phyloP scores from a whole-genome alignment of 1,284 basidiomycete species.

The Naganishia cerealis region DNA sequence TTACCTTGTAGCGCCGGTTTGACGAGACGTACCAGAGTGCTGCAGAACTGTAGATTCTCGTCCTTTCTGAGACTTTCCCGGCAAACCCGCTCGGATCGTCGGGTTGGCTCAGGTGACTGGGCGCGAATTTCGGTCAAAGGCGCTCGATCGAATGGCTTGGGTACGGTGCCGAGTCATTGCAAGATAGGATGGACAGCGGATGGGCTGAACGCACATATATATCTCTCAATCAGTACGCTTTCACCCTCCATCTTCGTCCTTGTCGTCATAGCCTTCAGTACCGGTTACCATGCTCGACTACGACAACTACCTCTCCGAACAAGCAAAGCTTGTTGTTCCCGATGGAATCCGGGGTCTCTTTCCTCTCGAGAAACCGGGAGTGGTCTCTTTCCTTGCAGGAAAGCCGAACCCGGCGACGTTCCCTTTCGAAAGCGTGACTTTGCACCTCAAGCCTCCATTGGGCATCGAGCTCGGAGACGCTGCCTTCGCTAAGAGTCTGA shows the following conservation, averaged over 20 bases:
- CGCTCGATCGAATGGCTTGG: not conserved
- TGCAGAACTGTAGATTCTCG: no score
- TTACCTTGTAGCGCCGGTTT: no score
- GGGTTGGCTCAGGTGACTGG: constrained; percentile 1
- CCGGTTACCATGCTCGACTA: constrained; percentile 28
- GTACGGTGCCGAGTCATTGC: not conserved
- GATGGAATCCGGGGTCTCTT: constrained; percentile 62
- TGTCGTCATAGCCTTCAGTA: not conserved
- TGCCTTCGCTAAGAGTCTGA: constrained; percentile 8
- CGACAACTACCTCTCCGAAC: constrained; percentile 39
- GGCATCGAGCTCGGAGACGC: constrained; percentile 56
- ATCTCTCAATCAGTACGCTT: not conserved
- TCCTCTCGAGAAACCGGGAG: constrained; percentile 74
- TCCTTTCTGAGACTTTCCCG: no score
- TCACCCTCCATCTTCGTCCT: not conserved
- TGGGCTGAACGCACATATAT: not conserved
- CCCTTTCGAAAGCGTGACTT: constrained; percentile 74
- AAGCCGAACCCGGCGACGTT: constrained; percentile 84
- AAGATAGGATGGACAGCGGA: not conserved
- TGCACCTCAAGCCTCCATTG: constrained; percentile 56
- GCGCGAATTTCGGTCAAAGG: constrained; percentile 8
- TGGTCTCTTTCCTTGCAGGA: constrained; percentile 72
- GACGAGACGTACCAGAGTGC: no score
- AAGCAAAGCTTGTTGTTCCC: constrained; percentile 39
- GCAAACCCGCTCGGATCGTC: no score